Base-by-base conservation (phyloP, 108 stramenopile species). In the Nitzschia sp. region DNA sequence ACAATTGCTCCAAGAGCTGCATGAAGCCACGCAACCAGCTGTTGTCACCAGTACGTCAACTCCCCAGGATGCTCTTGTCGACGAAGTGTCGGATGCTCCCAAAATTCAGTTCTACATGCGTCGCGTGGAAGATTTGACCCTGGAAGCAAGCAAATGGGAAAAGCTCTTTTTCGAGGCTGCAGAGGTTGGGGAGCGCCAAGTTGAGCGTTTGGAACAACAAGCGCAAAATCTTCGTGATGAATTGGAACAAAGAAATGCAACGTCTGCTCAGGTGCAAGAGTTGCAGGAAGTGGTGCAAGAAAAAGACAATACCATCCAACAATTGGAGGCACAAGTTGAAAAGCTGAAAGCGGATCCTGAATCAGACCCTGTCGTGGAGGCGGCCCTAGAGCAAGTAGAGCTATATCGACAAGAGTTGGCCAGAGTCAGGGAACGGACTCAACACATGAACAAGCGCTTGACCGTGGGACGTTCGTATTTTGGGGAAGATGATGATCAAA, bases 111-210 rank as follows among this genome's bases (percentile, higher is more conserved):
- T 17, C 6, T 15, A 48, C n/a, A 54, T 10, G 22, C 61, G 61
- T 0, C 15, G 61, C 3, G 43, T 62, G 24, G 42, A 46, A 38
- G 61, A 62, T 24, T 24, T 62, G 43, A 42, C 42, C 43, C 3
- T 40, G 24, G 42, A 62, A 46, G 21, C 43, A 8, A 20, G 43
- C 43, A 62, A 62, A 46, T 62, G 61, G 61, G 61, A 62, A 62
- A 42, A 43, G 11, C 21, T 62, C 17, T 62, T 24, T 24, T 43
- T 46, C 20, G 61, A 62, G 43, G 42, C 61, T 12, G 61, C 61
- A 21, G 61, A 62, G 43, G 12, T 62, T 41, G 61, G 61, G 17
- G 61, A 62, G 21, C 41, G 61, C 10, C 61, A 62, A 62, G 44
- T 62, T 12, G 21, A 62, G 5, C 15, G 43, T 10, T 38, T 62